phyloP scores from a whole-genome alignment of 495 filamentous ascomycete genomes.

The Hypoxylon subgilvum region DNA sequence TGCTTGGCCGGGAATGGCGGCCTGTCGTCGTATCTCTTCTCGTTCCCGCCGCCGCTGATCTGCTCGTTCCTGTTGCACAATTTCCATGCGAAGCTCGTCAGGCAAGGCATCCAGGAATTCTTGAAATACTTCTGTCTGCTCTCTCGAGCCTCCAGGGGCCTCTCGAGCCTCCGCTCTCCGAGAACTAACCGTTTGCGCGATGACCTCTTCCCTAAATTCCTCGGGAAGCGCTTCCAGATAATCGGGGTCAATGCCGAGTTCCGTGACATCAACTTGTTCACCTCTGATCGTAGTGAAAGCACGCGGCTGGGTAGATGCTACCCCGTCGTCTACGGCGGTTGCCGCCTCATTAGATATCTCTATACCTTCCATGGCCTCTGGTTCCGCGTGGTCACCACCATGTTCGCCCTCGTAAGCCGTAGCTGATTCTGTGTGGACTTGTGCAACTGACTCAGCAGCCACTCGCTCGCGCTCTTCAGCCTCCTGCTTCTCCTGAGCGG shows the following conservation, averaged over 20 bases:
- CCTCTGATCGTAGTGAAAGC: constrained; percentile 82
- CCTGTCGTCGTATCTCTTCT: constrained; percentile 67
- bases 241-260: constrained; percentile 88
- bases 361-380: constrained; percentile 85
- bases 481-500: constrained; percentile 59
- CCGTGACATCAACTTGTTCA: constrained; percentile 86
- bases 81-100: constrained; percentile 83
- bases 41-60: constrained; percentile 90
- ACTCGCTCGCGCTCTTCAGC: constrained; percentile 60
- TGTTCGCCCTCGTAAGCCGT: constrained; percentile 25
- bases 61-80: constrained; percentile 84
- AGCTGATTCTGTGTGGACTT: constrained; percentile 37
- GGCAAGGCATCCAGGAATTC: constrained; percentile 96
- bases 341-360: constrained; percentile 61
- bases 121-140: constrained; percentile 86
- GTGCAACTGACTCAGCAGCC: constrained; percentile 52
- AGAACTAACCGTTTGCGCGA: constrained; percentile 83
- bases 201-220: constrained; percentile 92
- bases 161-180: constrained; percentile 77
- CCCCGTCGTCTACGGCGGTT: constrained; percentile 41
- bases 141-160: constrained; percentile 65
- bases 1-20: constrained; percentile 58
- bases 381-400: constrained; percentile 42
- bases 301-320: constrained; percentile 53
- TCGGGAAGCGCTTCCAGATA: constrained; percentile 94